Base-by-base conservation (phyloP, 805 yeast species). In the Naumovozyma dairenensis region DNA sequence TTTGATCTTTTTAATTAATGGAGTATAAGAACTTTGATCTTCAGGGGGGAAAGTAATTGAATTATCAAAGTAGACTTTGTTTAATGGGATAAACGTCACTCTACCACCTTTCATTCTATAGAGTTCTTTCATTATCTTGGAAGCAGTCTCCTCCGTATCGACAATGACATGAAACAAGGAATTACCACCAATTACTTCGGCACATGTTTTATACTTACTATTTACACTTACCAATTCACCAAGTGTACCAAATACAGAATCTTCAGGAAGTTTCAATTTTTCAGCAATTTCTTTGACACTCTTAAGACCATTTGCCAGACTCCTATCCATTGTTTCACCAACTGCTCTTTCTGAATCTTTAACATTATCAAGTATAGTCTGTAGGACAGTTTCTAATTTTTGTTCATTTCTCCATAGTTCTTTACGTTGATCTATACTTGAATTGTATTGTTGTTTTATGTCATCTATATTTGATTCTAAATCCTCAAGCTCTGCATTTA, bases 1-100 rank as follows among this genome's bases (percentile, higher is more conserved):
- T 29, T 77, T 77, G 31, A 89, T 66, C 52, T 85, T 83, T 44
- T 76, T 73, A 27, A 85, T 71, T 39, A 92, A 63, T 0, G 96
- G 94, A 20, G 87, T 78, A 35, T 74, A 79, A 1, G 49, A 43
- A 13, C 51, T 40, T 27, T 35, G 37, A 34, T 66, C 73, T 13
- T 71, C 63, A 8, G 71, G 72, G 1, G 96, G 94, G 46, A 75
- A 81, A 3, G 50, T 46, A 12, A 66, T 56, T 7, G 55, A 51
- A 21, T 55, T 49, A 16, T 68, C 63, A 0, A 35, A 32, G 5
- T 54, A 44, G 12, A 92, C 49, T 45, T 93, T 66, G 51, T 86
- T 84, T 42, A 92, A 61, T 1, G 98, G 97, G 65, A 92, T 77
- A 47, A 92, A 86, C 0, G 97, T 85, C 0, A 82, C 87, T 48